Conservation (phyloP, 148 eudicot genomes). For the Rhododendron williamsianum region DNA sequence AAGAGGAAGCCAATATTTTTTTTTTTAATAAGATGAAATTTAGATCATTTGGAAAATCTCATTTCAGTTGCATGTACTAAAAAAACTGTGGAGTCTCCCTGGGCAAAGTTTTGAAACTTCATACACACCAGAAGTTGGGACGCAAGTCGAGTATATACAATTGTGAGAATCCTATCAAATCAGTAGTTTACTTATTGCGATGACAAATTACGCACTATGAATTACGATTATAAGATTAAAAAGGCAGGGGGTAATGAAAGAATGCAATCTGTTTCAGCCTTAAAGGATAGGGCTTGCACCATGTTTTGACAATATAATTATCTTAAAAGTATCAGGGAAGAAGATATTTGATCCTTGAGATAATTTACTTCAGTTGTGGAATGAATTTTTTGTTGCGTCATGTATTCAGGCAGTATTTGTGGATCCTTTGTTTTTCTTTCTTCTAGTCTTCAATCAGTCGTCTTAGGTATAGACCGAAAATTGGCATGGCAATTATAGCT, state of each 20-base stretch:
- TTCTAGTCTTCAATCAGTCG: conserved; percentile 54
- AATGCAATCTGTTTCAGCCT: neutral
- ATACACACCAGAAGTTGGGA: neutral
- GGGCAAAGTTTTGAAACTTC: neutral
- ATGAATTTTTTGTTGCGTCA: conserved; percentile 71
- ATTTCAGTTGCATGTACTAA: neutral
- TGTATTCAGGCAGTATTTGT: conserved; percentile 82
- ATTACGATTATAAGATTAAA: no score
- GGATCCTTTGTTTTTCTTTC: conserved; percentile 90
- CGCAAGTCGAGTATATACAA: neutral
- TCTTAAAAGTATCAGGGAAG: conserved; percentile 71
- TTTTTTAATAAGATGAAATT: neutral
- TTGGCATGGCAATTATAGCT: conserved; percentile 48
- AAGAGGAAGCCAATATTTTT: neutral
- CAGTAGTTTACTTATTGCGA: neutral
- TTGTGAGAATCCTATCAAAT: neutral
- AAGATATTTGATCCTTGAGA: conserved; percentile 91
- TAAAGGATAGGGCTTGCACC: neutral
- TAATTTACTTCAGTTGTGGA: conserved; percentile 74
- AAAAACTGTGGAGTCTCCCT: neutral
- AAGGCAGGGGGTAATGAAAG: neutral
- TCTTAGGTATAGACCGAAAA: conserved; percentile 53
- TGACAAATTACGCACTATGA: neutral
- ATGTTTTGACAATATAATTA: neutral
- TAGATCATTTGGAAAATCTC: neutral